These are phyloP conservation scores for Arabidopsis arenosa DNA, from an alignment of 345 rosid genomes.

Conservation along the genomic window DNA sequence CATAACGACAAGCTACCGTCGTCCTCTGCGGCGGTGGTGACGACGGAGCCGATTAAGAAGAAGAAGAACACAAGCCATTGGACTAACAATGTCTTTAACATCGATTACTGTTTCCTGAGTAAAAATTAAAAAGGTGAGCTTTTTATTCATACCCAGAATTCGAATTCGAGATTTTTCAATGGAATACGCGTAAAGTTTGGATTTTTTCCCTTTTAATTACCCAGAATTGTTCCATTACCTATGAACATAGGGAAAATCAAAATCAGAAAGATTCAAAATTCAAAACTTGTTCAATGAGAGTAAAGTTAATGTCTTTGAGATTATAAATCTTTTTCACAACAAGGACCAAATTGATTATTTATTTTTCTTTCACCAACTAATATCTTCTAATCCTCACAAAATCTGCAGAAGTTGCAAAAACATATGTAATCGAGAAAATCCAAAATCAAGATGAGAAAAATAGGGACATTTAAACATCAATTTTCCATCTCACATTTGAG, in stretches of 20 bases:
- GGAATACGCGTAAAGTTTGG: not conserved
- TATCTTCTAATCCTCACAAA: not conserved
- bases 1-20: slow-evolving; percentile 58
- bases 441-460: slow-evolving; percentile 12
- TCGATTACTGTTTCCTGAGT: slow-evolving; percentile 45
- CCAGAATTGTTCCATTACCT: not conserved
- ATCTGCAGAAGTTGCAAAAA: not conserved
- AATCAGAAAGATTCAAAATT: slow-evolving; percentile 7
- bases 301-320: slow-evolving; percentile 4
- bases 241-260: slow-evolving; percentile 14
- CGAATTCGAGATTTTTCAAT: slow-evolving; percentile 1
- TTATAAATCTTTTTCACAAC: not conserved
- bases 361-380: not conserved
- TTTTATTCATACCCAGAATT: slow-evolving; percentile 1
- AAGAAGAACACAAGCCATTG: slow-evolving; percentile 44
- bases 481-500: slow-evolving; percentile 20
- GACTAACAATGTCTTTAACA: slow-evolving; percentile 67
- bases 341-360: not conserved
- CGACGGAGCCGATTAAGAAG: slow-evolving; percentile 39
- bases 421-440: not conserved
- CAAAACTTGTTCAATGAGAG: not conserved
- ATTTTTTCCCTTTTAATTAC: not conserved
- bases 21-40: slow-evolving; percentile 54
- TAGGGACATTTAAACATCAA: not conserved
- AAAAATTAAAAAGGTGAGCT: not conserved